These are phyloP conservation scores for Globisporangium spinosum DNA, from an alignment of 352 stramenopile species.

Conservation along the genomic window DNA sequence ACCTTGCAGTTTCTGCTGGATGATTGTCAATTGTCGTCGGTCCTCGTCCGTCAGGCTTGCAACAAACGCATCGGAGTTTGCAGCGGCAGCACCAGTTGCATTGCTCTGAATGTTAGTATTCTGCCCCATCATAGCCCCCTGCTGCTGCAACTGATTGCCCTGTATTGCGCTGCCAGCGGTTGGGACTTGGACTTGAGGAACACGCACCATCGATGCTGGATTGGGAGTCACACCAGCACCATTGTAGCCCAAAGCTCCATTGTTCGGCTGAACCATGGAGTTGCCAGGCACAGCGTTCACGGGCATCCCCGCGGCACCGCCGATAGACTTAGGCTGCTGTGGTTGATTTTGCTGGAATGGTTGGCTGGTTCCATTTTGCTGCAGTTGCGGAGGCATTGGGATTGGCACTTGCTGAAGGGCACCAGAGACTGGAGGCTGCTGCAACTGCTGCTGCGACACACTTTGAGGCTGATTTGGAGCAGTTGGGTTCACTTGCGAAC, in stretches of 20 bases:
- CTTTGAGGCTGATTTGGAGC: constrained; percentile 18
- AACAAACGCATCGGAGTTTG: constrained; percentile 22
- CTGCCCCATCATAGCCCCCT: neutral
- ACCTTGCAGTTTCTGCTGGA: constrained; percentile 67
- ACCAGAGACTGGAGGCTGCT: constrained; percentile 23
- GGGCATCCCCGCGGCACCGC: neutral
- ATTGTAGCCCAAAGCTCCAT: constrained; percentile 5
- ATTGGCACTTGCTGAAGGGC: constrained; percentile 23
- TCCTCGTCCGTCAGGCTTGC: constrained; percentile 63
- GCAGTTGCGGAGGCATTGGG: constrained; percentile 26
- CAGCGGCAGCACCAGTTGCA: neutral
- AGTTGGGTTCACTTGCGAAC: constrained; percentile 18
- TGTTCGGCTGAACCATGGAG: constrained; percentile 8
- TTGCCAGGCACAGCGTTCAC: constrained; percentile 6
- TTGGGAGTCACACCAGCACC: neutral
- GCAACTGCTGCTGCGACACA: constrained; percentile 18
- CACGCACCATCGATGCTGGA: neutral
- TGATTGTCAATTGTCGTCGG: constrained; percentile 60
- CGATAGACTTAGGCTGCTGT: constrained; percentile 6
- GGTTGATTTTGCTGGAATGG: constrained; percentile 9
- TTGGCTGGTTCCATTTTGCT: constrained; percentile 19
- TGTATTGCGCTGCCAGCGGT: neutral
- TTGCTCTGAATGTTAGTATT: constrained; percentile 3
- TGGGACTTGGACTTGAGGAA: neutral
- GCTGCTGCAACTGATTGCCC: constrained; percentile 2